Evolutionary conservation across 805 yeast species (phyloP).

Genomic region (Candida sphagnicola): DNA sequence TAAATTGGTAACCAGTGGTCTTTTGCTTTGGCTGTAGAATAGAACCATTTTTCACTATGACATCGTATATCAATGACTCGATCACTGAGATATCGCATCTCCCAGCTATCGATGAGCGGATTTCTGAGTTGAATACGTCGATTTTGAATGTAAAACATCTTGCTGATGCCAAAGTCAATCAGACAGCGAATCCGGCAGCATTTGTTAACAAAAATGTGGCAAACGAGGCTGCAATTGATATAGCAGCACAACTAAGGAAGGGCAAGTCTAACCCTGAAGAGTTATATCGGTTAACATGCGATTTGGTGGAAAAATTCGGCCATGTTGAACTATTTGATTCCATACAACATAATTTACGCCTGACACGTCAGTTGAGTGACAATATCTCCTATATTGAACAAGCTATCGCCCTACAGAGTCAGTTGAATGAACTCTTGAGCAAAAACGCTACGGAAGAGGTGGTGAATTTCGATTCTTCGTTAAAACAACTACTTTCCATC

Average conservation of each 20-base stretch:
- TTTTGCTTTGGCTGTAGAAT: no score
- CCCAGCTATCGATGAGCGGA: background rate
- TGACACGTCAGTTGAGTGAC: background rate
- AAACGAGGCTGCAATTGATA: background rate
- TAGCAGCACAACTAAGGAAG: background rate
- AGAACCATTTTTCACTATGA: background rate
- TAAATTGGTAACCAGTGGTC: no score
- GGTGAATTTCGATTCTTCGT: background rate
- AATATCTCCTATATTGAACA: background rate
- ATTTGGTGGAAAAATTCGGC: background rate
- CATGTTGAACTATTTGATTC: background rate
- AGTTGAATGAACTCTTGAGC: background rate
- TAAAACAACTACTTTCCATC: background rate
- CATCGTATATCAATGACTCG: background rate
- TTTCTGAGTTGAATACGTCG: background rate
- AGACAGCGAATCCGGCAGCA: background rate
- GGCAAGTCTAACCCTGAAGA: background rate
- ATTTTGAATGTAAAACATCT: background rate
- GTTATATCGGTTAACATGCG: background rate
- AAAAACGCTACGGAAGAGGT: no score
- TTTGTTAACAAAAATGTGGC: background rate
- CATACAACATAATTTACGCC: background rate
- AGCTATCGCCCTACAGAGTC: background rate
- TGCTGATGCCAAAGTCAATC: conserved; percentile 7
- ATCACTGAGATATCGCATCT: background rate